phyloP scores from a whole-genome alignment of 176 grass and related monocot species.

The Rhynchospora tenuis region DNA sequence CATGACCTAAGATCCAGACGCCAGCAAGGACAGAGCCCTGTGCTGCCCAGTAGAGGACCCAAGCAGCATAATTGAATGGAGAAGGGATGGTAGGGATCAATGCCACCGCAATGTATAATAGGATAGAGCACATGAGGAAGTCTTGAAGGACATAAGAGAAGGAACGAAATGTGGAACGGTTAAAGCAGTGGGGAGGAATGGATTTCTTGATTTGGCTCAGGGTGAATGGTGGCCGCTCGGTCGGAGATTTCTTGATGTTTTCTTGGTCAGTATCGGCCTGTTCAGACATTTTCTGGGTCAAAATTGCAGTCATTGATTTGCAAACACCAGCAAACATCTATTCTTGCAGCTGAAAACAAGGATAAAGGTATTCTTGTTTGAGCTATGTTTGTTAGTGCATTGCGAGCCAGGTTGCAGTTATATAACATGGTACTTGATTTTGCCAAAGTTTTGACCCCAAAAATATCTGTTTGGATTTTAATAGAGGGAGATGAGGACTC shows the following conservation, averaged over 20 bases:
- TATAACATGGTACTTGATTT: neutral
- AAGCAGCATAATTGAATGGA: neutral
- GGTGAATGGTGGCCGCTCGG: constrained; percentile 34
- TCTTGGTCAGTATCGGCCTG: neutral
- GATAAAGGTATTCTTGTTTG: neutral
- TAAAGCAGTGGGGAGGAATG: constrained; percentile 34
- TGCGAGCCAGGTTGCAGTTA: neutral
- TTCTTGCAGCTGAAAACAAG: neutral
- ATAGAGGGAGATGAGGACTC: neutral
- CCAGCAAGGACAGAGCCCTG: constrained; percentile 30
- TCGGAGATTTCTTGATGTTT: constrained; percentile 6
- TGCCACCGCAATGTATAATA: constrained; percentile 18
- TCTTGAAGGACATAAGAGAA: constrained; percentile 33
- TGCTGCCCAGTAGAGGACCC: constrained; percentile 20
- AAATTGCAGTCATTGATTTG: neutral
- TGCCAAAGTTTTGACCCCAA: neutral
- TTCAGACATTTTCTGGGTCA: neutral
- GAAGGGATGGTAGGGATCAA: constrained; percentile 19
- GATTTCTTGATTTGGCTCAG: constrained; percentile 34
- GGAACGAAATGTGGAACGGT: constrained; percentile 28
- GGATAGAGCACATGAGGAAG: neutral
- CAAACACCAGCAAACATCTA: constrained; percentile 6
- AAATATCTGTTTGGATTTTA: neutral
- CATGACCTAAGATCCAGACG: constrained; percentile 21
- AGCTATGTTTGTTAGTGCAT: neutral